Percentiles rank a stretch among this genome's conserved stretches.
Conservation (phyloP, 1,284 basidiomycete genomes). For the Trichosporon sp. region DNA sequence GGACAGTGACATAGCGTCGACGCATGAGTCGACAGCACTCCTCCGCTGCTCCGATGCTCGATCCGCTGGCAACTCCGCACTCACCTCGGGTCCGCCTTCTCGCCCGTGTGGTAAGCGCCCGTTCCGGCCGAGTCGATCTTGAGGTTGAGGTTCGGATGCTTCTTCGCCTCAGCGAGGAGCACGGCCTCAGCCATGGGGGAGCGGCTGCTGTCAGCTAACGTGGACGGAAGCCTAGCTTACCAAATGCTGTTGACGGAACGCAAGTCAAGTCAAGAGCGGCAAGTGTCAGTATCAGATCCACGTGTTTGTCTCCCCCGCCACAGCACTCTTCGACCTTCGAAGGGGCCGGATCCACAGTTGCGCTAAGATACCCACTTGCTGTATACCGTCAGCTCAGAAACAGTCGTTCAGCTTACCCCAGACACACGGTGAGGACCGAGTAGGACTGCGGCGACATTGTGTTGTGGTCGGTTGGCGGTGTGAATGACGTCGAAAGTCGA, state of each 20-base stretch:
- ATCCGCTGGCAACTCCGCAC: not conserved
- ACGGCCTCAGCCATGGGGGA: slow-evolving; percentile 59
- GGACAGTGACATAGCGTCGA: too few relatives aligned
- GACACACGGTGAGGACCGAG: slow-evolving; percentile 55
- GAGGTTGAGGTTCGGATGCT: slow-evolving; percentile 40
- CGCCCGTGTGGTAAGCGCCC: slow-evolving; percentile 57
- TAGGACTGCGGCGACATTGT: slow-evolving; percentile 33
- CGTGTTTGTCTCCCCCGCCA: not conserved
- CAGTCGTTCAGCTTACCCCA: slow-evolving; percentile 44
- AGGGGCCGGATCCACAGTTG: not conserved
- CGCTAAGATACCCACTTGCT: slow-evolving; percentile 41
- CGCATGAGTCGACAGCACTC: too few relatives aligned
- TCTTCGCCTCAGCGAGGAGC: slow-evolving; percentile 45
- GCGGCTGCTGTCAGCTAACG: slow-evolving; percentile 37
- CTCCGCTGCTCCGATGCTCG: not conserved
- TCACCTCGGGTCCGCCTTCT: slow-evolving; percentile 53
- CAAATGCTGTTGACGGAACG: slow-evolving; percentile 39
- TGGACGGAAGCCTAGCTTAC: slow-evolving; percentile 27
- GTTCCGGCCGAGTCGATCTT: slow-evolving; percentile 56
- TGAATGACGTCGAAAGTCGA: slow-evolving; percentile 19
- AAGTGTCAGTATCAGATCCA: not conserved
- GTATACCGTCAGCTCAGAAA: slow-evolving; percentile 27
- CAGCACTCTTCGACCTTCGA: not conserved
- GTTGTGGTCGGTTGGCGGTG: not conserved
- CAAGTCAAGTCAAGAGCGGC: not conserved